These are phyloP conservation scores for Hortiboletus flavorubellus DNA, from an alignment of 768 basidiomycete genomes.

Conservation along the genomic window DNA sequence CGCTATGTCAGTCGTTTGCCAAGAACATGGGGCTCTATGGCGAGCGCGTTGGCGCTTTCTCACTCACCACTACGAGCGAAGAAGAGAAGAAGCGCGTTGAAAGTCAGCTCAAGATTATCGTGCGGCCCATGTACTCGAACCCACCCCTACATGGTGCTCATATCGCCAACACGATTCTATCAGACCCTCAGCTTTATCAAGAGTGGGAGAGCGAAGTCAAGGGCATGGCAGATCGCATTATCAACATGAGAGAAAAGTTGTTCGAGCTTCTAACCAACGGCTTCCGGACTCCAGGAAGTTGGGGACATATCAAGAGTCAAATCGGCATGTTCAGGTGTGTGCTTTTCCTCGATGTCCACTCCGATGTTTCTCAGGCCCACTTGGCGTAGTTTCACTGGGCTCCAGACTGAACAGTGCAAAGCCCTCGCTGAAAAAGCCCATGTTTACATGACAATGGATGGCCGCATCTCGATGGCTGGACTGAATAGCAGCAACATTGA, in stretches of 20 bases:
- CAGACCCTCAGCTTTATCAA: constrained; percentile 65
- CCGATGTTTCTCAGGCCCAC: not conserved
- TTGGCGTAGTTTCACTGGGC: constrained; percentile 72
- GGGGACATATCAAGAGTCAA: constrained; percentile 93
- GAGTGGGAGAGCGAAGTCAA: constrained; percentile 94
- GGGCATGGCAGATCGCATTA: constrained; percentile 94
- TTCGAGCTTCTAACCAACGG: constrained; percentile 74
- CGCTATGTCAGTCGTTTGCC: constrained; percentile 93
- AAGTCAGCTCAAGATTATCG: constrained; percentile 92
- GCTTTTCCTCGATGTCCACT: not conserved
- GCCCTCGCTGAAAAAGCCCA: constrained; percentile 84
- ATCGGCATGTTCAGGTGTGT: constrained; percentile 96
- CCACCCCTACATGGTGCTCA: constrained; percentile 89
- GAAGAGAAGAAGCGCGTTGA: constrained; percentile 85
- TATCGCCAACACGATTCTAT: constrained; percentile 82
- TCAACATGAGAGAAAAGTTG: constrained; percentile 84
- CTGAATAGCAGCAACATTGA: constrained; percentile 80
- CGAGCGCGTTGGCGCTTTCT: constrained; percentile 97
- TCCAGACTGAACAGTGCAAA: constrained; percentile 76
- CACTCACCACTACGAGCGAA: constrained; percentile 63
- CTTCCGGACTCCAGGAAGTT: constrained; percentile 87
- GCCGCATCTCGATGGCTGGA: constrained; percentile 93
- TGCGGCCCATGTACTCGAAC: constrained; percentile 98
- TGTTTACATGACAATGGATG: constrained; percentile 92
- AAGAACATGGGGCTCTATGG: constrained; percentile 99